Percentiles rank a stretch among this genome's conserved stretches.
Conservation (phyloP, 2,329 filamentous ascomycete genomes). For the Leptoxyphium fumago region DNA sequence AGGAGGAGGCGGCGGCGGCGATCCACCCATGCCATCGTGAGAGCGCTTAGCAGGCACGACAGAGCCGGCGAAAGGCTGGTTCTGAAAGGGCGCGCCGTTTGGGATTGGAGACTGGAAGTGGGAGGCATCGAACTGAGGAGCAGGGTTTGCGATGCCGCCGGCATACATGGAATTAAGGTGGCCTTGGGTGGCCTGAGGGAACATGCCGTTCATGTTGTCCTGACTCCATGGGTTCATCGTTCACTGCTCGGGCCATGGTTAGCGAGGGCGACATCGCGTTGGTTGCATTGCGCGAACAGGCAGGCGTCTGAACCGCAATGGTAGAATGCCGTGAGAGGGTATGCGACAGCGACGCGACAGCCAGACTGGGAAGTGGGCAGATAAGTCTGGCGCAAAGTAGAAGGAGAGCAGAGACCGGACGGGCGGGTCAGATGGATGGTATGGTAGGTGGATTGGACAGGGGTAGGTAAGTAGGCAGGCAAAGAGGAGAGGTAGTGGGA, state of each 20-base stretch:
- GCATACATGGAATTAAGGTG: constrained; percentile 7
- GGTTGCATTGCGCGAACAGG: neutral
- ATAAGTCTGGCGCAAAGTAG: neutral
- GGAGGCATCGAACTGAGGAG: neutral
- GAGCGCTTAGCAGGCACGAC: constrained; percentile 84
- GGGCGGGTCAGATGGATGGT: neutral
- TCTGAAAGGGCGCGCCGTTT: constrained; percentile 41
- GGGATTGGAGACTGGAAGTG: neutral
- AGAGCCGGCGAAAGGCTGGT: constrained; percentile 63
- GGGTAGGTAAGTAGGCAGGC: too few relatives aligned
- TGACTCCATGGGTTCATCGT: neutral
- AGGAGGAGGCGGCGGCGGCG: constrained; percentile 60
- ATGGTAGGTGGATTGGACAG: neutral
- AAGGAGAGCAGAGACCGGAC: neutral
- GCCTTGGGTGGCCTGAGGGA: constrained; percentile 7
- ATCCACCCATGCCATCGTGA: constrained; percentile 73
- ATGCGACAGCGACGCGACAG: neutral
- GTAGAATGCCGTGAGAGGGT: neutral
- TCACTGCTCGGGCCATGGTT: neutral
- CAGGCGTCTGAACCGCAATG: neutral
- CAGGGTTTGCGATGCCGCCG: neutral
- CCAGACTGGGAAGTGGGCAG: neutral
- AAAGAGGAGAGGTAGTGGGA: too few relatives aligned
- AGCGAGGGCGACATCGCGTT: neutral
- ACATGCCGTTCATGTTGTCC: constrained; percentile 8